phyloP scores from a whole-genome alignment of 164 flowering plant genomes.

The Magnolia sinica region DNA sequence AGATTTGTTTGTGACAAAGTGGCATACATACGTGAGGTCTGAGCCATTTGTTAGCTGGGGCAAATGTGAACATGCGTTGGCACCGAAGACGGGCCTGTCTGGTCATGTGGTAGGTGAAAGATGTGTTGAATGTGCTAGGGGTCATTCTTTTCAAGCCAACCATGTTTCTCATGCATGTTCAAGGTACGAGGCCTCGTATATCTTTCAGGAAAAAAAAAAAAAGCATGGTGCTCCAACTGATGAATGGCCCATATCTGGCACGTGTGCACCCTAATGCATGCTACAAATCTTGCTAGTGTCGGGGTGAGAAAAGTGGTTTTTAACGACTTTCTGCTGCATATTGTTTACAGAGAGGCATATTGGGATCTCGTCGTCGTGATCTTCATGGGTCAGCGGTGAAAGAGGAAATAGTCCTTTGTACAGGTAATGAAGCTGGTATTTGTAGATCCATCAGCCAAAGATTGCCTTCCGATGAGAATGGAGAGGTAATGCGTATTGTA shows the following conservation, averaged over 20 bases:
- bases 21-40: background rate
- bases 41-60: background rate
- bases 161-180: background rate
- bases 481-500: background rate
- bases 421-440: conserved; percentile 37
- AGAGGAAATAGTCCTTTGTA: conserved; percentile 26
- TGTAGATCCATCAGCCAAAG: background rate
- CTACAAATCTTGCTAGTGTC: background rate
- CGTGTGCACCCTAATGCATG: background rate
- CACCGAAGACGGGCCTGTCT: background rate
- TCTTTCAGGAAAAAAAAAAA: too few relatives aligned
- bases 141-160: background rate
- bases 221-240: background rate
- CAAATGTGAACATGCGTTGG: background rate
- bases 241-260: background rate
- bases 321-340: background rate
- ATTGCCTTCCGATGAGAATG: background rate
- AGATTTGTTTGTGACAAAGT: background rate
- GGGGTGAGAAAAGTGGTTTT: background rate
- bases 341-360: conserved; percentile 51
- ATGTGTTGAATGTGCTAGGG: too few relatives aligned
- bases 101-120: too few relatives aligned
- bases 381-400: conserved; percentile 14
- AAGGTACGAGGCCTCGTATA: background rate
- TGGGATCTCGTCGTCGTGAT: conserved; percentile 28